Evolutionary conservation across 2,329 filamentous ascomycete species (phyloP), one percentile per base, ranked within the genome.

Genomic region (Didymella glomerata): DNA sequence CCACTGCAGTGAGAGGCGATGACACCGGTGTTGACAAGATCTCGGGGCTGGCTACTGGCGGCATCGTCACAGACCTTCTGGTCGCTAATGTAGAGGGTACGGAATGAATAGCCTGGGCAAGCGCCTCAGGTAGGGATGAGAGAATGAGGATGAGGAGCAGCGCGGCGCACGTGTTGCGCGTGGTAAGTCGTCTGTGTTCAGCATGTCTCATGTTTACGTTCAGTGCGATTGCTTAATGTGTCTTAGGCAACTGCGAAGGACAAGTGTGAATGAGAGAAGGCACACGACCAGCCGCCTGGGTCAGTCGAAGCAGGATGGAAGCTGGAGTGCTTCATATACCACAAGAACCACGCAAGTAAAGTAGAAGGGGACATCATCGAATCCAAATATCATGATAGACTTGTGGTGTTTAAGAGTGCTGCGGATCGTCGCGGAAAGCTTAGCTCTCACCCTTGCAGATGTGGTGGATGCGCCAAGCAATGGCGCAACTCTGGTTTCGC

Each of bases 401-500:
- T 9, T 47, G 24, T 50, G 41, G n/a, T 28, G 48, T 51, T 45
- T 40, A 25, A 24, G 13, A 36, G 16, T 42, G 45, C n/a, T 45
- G 22, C 24, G 38, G 54, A 54, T 47, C 46, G 20, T 38, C 25
- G 54, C 54, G 54, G 54, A 47, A 57, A 51, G 47, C 47, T 51
- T 57, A 47, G 54, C 41, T 42, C 38, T 34, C 36, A 44, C 38
- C 52, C 50, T 46, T 48, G 51, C 45, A 34, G 40, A 40, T 18
- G 36, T 20, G 20, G 4, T 20, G 38, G 18, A 41, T 24, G 38
- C 45, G 67, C 67, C 63, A 71, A 68, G 63, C 44, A 25, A 63
- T 61, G 47, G 60, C 60, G 58, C 57, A 52, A 55, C 51, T 45
- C n/a, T 30, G 45, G 49, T 50, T 38, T 47, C 44, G 13, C 18